Percentiles rank a stretch among this genome's conserved stretches.
phyloP scores from a whole-genome alignment of 148 eudicot species.

The Chenopodium quinoa region DNA sequence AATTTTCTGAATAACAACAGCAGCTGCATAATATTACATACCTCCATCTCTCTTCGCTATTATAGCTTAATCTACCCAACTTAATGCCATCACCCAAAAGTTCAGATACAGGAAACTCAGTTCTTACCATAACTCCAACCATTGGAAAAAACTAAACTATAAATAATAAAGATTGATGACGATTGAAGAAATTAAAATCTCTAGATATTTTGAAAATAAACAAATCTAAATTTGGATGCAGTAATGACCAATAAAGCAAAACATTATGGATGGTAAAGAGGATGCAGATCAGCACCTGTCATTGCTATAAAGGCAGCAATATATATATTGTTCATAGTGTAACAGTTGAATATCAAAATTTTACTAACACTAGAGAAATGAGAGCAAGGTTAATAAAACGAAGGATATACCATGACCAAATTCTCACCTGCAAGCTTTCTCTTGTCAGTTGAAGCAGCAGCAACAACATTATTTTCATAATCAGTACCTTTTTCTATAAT shows the following conservation, averaged over 20 bases:
- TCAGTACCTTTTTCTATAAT: constrained; percentile 32
- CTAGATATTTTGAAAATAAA: neutral
- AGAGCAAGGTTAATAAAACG: neutral
- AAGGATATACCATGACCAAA: neutral
- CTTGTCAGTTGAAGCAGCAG: constrained; percentile 52
- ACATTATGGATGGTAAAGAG: neutral
- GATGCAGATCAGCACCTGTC: neutral
- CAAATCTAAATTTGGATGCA: neutral
- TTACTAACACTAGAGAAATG: neutral
- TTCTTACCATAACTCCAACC: neutral
- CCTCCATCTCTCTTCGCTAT: neutral
- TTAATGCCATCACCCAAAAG: neutral
- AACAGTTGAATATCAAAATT: neutral
- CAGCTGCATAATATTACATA: neutral
- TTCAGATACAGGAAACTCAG: neutral
- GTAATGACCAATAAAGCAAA: neutral
- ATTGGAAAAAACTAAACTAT: too few relatives aligned
- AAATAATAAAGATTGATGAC: too few relatives aligned
- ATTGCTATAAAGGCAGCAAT: neutral
- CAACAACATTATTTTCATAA: constrained; percentile 37
- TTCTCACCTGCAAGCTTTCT: constrained; percentile 77
- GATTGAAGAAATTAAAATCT: neutral
- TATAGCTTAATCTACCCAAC: too few relatives aligned
- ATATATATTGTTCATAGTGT: neutral
- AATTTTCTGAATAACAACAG: neutral